Conservation (phyloP, 1,284 basidiomycete species). For the Trichosporon sp. region DNA sequence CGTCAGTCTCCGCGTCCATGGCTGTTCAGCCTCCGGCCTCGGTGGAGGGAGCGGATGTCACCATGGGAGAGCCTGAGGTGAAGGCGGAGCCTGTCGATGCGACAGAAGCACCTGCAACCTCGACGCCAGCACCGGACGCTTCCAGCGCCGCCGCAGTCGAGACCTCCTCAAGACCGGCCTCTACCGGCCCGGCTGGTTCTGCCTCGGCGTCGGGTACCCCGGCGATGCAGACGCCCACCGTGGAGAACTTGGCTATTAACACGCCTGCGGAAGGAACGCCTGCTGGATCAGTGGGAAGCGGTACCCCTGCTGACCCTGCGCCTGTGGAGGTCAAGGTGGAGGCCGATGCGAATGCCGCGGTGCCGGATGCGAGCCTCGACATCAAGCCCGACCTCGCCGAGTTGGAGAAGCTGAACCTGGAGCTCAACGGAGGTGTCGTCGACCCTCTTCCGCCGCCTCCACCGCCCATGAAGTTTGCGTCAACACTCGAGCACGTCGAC, state of each 20-base stretch:
- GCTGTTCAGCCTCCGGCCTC: not conserved
- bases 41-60: not conserved
- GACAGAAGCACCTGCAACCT: not conserved
- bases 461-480: constrained; percentile 22
- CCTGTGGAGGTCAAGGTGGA: not conserved
- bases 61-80: not conserved
- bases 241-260: not conserved
- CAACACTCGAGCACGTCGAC: constrained; percentile 62
- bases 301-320: not conserved
- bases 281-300: not conserved
- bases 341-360: not conserved
- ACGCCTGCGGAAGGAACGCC: not conserved
- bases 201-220: not conserved
- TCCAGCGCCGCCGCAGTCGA: not conserved
- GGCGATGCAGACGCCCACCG: not conserved
- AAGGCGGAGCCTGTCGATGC: not conserved
- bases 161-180: not conserved
- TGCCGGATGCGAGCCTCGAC: constrained; percentile 2
- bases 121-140: not conserved
- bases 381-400: constrained; percentile 16
- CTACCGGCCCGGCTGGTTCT: not conserved
- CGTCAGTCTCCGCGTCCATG: not conserved
- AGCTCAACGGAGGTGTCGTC: not conserved
- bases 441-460: constrained; percentile 35
- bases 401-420: not conserved